A percentile compares a stretch with the other conserved stretches of the same genome.
These are phyloP conservation scores for Ramalina peruviana DNA, from an alignment of 495 filamentous ascomycete species.

Conservation along the genomic window DNA sequence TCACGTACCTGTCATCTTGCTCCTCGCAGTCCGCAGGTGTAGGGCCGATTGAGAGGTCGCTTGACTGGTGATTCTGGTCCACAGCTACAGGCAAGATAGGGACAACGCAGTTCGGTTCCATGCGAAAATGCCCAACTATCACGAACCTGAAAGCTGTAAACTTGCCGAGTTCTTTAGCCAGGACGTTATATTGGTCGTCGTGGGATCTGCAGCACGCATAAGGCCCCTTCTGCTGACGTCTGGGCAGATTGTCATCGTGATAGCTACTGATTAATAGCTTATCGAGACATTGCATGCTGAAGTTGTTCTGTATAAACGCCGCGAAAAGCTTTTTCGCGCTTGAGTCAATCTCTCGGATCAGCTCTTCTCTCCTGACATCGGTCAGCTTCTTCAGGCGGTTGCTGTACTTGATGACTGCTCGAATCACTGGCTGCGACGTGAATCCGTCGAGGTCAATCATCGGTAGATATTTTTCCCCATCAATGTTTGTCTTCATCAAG, in stretches of 20 bases:
- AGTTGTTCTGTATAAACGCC: background rate
- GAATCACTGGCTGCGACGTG: background rate
- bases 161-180: background rate
- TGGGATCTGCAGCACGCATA: background rate
- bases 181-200: background rate
- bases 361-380: background rate
- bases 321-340: background rate
- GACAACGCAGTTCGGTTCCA: background rate
- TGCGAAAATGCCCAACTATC: background rate
- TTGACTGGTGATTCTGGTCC: background rate
- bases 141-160: constrained; percentile 1
- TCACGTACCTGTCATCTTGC: background rate
- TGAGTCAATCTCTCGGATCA: background rate
- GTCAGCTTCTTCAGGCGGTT: background rate
- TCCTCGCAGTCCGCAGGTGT: background rate
- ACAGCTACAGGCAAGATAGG: background rate
- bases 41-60: background rate
- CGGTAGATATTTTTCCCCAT: background rate
- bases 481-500: background rate
- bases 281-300: constrained; percentile 5
- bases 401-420: constrained; percentile 2
- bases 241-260: background rate
- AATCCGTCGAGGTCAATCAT: background rate
- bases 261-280: background rate
- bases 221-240: background rate